phyloP scores from a whole-genome alignment of 2,329 filamentous ascomycete species.

The Pyrenophora seminiperda region DNA sequence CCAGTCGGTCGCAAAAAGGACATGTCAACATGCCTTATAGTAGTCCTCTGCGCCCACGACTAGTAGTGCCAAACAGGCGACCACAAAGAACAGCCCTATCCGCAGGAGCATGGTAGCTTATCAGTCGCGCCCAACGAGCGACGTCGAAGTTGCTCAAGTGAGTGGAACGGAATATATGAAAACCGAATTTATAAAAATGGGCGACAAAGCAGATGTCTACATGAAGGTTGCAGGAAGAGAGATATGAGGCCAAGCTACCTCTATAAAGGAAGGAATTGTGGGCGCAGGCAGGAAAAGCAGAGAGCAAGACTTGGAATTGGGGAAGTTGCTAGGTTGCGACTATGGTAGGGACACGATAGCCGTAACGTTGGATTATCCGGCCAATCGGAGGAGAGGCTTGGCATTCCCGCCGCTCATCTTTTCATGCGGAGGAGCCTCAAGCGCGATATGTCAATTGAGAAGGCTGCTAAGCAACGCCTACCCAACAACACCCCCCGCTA shows the following conservation, averaged over 20 bases:
- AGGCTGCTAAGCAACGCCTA: constrained; percentile 7
- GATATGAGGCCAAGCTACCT: constrained; percentile 5
- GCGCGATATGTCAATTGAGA: constrained; percentile 17
- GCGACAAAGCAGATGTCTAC: constrained; percentile 18
- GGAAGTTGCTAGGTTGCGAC: constrained; percentile 13
- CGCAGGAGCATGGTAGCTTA: constrained; percentile 50
- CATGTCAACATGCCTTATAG: constrained; percentile 66
- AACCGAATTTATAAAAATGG: constrained; percentile 17
- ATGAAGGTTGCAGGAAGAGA: constrained; percentile 16
- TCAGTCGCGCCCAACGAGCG: constrained; percentile 25
- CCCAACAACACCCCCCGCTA: constrained; percentile 1
- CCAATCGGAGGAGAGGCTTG: constrained; percentile 40
- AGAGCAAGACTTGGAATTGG: constrained; percentile 15
- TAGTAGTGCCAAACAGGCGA: constrained; percentile 52
- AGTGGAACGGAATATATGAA: constrained; percentile 24
- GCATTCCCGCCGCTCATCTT: constrained; percentile 26
- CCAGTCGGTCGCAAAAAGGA: neutral
- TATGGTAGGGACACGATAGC: constrained; percentile 34
- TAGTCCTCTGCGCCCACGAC: constrained; percentile 67
- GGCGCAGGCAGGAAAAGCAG: neutral
- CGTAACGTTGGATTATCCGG: constrained; percentile 22
- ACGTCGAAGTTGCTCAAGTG: constrained; percentile 19
- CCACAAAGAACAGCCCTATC: constrained; percentile 50
- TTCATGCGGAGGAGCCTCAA: constrained; percentile 23
- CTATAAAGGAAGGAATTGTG: constrained; percentile 7